Base-by-base conservation (phyloP, 768 basidiomycete genomes). In the Auriscalpium vulgare region DNA sequence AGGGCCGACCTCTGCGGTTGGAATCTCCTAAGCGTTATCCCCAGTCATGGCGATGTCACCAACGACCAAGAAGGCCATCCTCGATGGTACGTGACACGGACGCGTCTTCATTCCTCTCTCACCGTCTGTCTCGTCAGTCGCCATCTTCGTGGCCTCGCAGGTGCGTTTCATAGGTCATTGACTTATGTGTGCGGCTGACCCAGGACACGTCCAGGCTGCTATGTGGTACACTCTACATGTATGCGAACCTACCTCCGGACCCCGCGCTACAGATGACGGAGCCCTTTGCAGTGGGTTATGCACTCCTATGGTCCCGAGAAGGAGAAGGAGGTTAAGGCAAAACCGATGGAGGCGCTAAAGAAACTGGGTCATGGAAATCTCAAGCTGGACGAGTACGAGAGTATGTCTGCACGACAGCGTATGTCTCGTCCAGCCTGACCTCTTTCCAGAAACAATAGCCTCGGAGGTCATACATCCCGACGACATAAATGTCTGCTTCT, bases 401-500 rank as follows among this genome's bases (percentile, higher is more conserved):
- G 91, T 91, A 68, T 59, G 86, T 69, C 34, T 0, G 10, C 10
- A 44, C 40, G 8, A 50, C 37, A 37, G 55, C n/a, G 29, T 23
- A 10, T 45, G 6, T 11, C 10, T 13, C 29, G 19, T 16, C 14
- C 51, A 55, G 40, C 35, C 59, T 47, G 37, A 29, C 51, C 53
- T 35, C 51, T 34, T 21, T 56, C 2, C 58, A 90, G 89, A 83
- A 56, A 85, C 84, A 44, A 92, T 97, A 55, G 91, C 95, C 4
- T 88, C 87, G 40, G 95, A 98, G 65, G 83, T 98, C 19, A 91
- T 98, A 59, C 88, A 91, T 62, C 91, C 92, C 3, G 91, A 94
- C 67, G 90, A 95, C 64, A 95, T 95, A 54, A 72, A 78, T 49
- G 79, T 89, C 49, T 75, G 74, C 19, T 95, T 95, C 68, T 69